Base-by-base conservation (phyloP, 768 basidiomycete species). In the Amanita rubescens region DNA sequence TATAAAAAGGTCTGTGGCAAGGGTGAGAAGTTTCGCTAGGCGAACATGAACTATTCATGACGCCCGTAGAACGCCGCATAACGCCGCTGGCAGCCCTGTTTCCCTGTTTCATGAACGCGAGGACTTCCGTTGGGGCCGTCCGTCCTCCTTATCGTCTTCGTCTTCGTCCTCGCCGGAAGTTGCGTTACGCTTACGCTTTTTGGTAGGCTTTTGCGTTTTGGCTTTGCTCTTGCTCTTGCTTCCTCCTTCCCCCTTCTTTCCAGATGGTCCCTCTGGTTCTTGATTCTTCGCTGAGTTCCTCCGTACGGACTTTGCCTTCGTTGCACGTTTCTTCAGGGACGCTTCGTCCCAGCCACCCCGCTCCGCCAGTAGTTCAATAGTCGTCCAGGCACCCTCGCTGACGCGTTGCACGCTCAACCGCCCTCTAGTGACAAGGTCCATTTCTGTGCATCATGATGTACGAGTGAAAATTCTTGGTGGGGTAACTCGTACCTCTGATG, bases 321-420 rank as follows among this genome's bases (percentile, higher is more conserved):
- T 6, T 12, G 49, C 3, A 17, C 44, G 33, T 32, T 44, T 42
- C 30, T 43, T 52, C 22, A 17, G 19, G 9, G 24, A 30, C 7
- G 43, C 15, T 14, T 53, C 54, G 19, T 86, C 83, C 88, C 90
- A 95, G 0, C 92, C 93, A 1, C 93, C 93, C 25, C 70, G 75
- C 50, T 80, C 74, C 0, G 90, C 85, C 48, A 97, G 65, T 49
- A 66, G 57, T 15, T 71, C 62, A 9, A 94, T 75, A 1, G 78
- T 76, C 25, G 75, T 70, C 79, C 84, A 95, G 3, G 90, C 84
- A 8, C 66, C 71, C 54, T 78, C 71, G 20, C 76, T 71, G 0
- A 93, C 91, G 4, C 82, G 78, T 67, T 97, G 94, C 1, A 97
- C 92, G 63, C 91, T 94, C 39, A 96, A 75, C 50, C 94, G 73